Evolutionary conservation across 2,329 filamentous ascomycete genomes (phyloP).

Genomic region (Pseudopyricularia cyperi): DNA sequence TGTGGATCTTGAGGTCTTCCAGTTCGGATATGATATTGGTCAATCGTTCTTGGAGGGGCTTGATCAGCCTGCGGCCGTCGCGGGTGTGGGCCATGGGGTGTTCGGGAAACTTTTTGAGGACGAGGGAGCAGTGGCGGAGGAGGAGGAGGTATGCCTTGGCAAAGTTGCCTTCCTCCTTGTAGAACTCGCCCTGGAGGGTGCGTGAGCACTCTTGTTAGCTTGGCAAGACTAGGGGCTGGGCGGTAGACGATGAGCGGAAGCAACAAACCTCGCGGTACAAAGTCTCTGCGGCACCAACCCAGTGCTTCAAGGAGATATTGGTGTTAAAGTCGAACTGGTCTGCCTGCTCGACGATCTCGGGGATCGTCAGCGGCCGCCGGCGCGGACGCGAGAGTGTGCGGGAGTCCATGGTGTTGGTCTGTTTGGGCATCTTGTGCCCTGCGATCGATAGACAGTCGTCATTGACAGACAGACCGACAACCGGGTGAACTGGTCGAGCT

Average conservation of each 20-base stretch:
- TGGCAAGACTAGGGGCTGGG: neutral
- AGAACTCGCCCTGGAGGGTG: slow-evolving; percentile 83
- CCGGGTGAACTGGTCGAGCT: neutral
- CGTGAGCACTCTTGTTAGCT: too few relatives aligned
- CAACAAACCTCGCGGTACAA: slow-evolving; percentile 65
- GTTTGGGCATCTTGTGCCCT: too few relatives aligned
- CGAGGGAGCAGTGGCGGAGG: slow-evolving; percentile 79
- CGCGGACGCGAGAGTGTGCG: neutral
- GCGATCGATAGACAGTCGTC: neutral
- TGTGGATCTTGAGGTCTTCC: slow-evolving; percentile 66
- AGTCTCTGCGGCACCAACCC: slow-evolving; percentile 68
- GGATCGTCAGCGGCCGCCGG: slow-evolving; percentile 51
- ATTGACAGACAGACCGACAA: neutral
- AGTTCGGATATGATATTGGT: slow-evolving; percentile 53
- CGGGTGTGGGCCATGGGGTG: slow-evolving; percentile 65
- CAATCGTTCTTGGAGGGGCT: slow-evolving; percentile 33
- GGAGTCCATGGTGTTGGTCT: neutral
- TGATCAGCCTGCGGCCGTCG: slow-evolving; percentile 51
- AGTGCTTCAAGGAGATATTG: slow-evolving; percentile 63
- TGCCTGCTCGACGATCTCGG: slow-evolving; percentile 65
- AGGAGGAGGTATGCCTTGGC: slow-evolving; percentile 82
- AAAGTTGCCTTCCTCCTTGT: slow-evolving; percentile 73
- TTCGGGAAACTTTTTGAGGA: slow-evolving; percentile 58
- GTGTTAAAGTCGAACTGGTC: slow-evolving; percentile 71
- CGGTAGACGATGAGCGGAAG: neutral